These are phyloP conservation scores for Aspergillus ruber DNA, from an alignment of 2,329 filamentous ascomycete species.

Conservation along the genomic window DNA sequence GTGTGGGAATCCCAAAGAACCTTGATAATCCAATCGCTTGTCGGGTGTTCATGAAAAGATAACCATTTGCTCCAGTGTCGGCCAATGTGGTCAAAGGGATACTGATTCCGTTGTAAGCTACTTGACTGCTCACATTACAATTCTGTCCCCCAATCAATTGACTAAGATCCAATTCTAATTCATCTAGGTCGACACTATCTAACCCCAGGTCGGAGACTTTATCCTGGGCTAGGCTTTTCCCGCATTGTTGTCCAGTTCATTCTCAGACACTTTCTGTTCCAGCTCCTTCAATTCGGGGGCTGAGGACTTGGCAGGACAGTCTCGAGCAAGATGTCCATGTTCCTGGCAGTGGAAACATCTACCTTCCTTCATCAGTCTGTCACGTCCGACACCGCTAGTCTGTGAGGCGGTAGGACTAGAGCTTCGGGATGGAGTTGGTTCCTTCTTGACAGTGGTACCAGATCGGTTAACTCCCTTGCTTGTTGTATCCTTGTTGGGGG, in stretches of 20 bases:
- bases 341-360: not conserved
- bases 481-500: too few relatives aligned
- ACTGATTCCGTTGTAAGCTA: not conserved
- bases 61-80: not conserved
- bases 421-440: not conserved
- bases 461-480: too few relatives aligned
- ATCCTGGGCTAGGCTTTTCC: not conserved
- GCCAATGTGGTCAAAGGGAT: not conserved
- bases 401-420: not conserved
- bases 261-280: not conserved
- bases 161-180: not conserved
- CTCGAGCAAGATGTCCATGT: not conserved
- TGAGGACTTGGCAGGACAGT: not conserved
- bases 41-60: not conserved
- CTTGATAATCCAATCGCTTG: not conserved
- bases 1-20: not conserved
- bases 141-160: not conserved
- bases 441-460: not conserved
- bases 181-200: not conserved
- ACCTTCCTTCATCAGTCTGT: not conserved
- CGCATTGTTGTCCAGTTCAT: not conserved
- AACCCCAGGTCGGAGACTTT: not conserved
- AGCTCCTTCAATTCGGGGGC: not conserved
- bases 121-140: not conserved
- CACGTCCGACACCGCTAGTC: not conserved